Evolutionary conservation across 768 basidiomycete genomes (phyloP), one percentile per base, ranked within the genome.

Genomic region (Leucocoprinus leucothites): DNA sequence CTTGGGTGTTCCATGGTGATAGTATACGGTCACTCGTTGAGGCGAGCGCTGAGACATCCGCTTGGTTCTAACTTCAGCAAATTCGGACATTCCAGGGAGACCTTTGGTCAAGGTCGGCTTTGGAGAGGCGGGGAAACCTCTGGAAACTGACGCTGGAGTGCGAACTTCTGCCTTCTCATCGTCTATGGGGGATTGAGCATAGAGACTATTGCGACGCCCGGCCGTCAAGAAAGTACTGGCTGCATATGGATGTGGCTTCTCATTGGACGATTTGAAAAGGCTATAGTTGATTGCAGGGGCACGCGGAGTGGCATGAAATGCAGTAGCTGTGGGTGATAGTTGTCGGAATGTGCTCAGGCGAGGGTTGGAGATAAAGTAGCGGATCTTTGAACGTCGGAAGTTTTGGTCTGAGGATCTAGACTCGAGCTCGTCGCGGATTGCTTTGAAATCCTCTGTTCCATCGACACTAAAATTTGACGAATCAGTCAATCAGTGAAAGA

Each of bases 321-420:
- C 60, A 9, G 71, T 66, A 14, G 73, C 74, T 9, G 69, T 69
- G 14, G 77, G 82, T 0, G 82, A 72, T n/a, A 85, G 61, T 59
- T 77, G 77, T 19, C 69, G 77, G 67, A 87, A 83, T 18, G 79
- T 79, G 61, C 75, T 82, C 51, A 74, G 60, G 24, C 78, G 76
- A 41, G 82, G 82, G 57, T 82, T 80, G 45, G 82, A 77, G 43
- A 86, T 83, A 50, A 83, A 63, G 25, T 71, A 63, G 16, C 65
- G 72, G 21, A 81, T 64, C n/a, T 66, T 65, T 2, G 81, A 79
- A 40, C 72, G 64, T 42, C 70, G 69, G 25, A 57, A 66, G 2
- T 53, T 50, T 47, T 57, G 42, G 4, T 41, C 16, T 16, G 19
- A 22, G 24, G 24, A n/a, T 13, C 49, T 60, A 25, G 53, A 58